Evolutionary conservation across 1,139 yeast genomes (phyloP).

Genomic region (Candida frijolesensis): DNA sequence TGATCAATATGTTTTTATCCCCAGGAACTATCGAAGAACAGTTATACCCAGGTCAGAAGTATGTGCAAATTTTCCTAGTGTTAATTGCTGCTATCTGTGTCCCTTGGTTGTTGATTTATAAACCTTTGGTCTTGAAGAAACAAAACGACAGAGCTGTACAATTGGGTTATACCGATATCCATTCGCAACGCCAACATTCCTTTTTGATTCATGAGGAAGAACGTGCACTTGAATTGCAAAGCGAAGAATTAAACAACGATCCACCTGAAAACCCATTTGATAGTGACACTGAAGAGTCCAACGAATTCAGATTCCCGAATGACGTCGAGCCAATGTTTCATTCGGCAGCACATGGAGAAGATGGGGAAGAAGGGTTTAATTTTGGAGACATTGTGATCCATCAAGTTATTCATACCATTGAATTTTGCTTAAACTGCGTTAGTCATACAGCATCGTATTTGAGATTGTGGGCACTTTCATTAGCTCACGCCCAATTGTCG

Average conservation of each 20-base stretch:
- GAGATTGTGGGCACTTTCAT: constrained; percentile 94
- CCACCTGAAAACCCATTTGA: constrained; percentile 23
- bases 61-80: constrained; percentile 73
- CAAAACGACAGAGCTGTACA: constrained; percentile 36
- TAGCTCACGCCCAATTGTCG: constrained; percentile 96
- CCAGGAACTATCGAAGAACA: constrained; percentile 89
- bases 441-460: constrained; percentile 97
- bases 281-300: constrained; percentile 26
- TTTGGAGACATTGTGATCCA: constrained; percentile 96
- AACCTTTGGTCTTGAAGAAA: constrained; percentile 72
- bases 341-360: constrained; percentile 25
- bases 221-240: constrained; percentile 31
- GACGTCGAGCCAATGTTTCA: constrained; percentile 49
- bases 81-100: constrained; percentile 84
- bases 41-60: constrained; percentile 81
- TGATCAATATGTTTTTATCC: constrained; percentile 91
- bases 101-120: constrained; percentile 88
- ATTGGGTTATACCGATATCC: constrained; percentile 39
- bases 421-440: constrained; percentile 95
- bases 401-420: constrained; percentile 97
- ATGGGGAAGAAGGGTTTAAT: constrained; percentile 56
- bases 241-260: constrained; percentile 23
- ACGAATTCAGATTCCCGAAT: constrained; percentile 42
- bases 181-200: constrained; percentile 35
- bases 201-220: constrained; percentile 38